Base-by-base conservation (phyloP, 805 yeast species). In the Candida bentonensis region DNA sequence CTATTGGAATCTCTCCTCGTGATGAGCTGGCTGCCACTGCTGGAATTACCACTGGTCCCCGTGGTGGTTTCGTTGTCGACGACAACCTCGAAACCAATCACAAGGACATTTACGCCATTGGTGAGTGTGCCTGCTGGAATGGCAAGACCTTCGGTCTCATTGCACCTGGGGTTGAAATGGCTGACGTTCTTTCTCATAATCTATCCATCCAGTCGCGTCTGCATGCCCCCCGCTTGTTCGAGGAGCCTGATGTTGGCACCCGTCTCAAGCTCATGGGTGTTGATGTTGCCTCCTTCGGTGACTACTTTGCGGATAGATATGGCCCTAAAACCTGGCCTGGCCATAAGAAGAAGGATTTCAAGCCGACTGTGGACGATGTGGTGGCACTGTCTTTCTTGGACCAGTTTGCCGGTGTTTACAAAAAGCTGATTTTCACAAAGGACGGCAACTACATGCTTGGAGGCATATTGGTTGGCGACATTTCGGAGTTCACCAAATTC, bases 131-230 rank as follows among this genome's bases (percentile, higher is more conserved):
- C 9, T 58, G 60, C 11, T 63, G 66, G 66, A 59, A 62, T 41
- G 47, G 55, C 42, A 57, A 55, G 26, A 60, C 64, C 1, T 63
- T 55, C 51, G 66, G 67, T 1, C 50, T 63, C 40, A 62, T 63
- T 51, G 67, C 67, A 2, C 67, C 67, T 5, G 67, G 66, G 22
- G 58, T 61, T n/a, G 59, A 59, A 15, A 63, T 63, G 66, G 66
- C 67, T 20, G 65, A 63, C 44, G 53, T 61, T 5, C 49, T 63
- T 7, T 52, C 63, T 1, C 62, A 62, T 50, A 63, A 63, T 42
- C 44, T 62, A 40, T 62, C 65, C 3, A n/a, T 30, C 7, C 67
- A 63, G 47, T 65, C 62, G 2, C 55, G 59, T 39, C 51, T 53
- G 15, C 67, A 62, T 45, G 44, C 58, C 3, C 49, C 47, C 5